phyloP scores from a whole-genome alignment of 2,329 filamentous ascomycete species.

The Pezicula rhizophila region DNA sequence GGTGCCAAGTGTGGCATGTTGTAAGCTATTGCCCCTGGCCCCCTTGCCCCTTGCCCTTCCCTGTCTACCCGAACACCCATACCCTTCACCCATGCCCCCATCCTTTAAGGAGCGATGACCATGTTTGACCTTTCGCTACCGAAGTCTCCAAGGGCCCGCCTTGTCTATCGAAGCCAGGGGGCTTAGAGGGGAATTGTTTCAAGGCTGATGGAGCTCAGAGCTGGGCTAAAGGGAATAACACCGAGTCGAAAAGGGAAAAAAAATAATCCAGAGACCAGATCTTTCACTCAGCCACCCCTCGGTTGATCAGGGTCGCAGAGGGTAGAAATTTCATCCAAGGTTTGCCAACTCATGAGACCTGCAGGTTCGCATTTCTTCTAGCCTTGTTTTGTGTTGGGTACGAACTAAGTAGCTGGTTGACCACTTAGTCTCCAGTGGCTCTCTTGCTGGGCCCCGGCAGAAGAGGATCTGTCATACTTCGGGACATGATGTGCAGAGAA shows the following conservation, averaged over 20 bases:
- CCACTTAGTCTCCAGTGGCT: neutral
- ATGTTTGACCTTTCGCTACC: constrained; percentile 13
- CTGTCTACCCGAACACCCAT: constrained; percentile 17
- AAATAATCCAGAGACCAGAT: neutral
- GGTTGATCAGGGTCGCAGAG: neutral
- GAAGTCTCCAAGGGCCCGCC: constrained; percentile 10
- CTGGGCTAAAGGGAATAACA: neutral
- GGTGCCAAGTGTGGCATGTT: constrained; percentile 16
- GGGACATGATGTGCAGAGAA: constrained; percentile 22
- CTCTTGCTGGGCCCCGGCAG: constrained; percentile 12
- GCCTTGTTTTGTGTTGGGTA: constrained; percentile 4
- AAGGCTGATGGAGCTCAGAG: neutral
- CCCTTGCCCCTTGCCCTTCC: constrained; percentile 11
- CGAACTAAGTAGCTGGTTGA: constrained; percentile 4
- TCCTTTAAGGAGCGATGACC: constrained; percentile 14
- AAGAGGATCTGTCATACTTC: constrained; percentile 15
- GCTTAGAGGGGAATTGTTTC: neutral
- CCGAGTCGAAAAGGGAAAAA: neutral
- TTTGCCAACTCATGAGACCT: no score
- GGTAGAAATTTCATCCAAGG: no score
- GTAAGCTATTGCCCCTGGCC: no score
- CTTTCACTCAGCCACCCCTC: no score
- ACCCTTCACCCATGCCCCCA: constrained; percentile 8
- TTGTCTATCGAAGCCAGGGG: constrained; percentile 8
- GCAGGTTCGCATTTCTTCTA: neutral